phyloP scores from a whole-genome alignment of 2,329 filamentous ascomycete genomes.

The Colletotrichum tamarilloi region DNA sequence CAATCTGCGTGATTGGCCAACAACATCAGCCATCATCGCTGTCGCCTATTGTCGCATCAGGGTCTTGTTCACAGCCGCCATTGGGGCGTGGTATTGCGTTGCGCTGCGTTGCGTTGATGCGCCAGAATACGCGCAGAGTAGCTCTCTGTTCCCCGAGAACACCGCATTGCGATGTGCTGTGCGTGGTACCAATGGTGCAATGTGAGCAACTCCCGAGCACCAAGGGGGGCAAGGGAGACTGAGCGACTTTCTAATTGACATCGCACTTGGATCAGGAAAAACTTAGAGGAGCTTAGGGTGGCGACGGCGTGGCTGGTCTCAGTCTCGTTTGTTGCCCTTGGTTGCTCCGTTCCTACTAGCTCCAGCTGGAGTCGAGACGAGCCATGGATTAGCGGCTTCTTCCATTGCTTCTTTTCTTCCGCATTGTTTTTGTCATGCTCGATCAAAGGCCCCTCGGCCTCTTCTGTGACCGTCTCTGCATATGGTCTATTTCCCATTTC shows the following conservation, averaged over 20 bases:
- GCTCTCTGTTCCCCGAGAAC: background rate
- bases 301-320: constrained; percentile 26
- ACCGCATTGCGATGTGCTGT: background rate
- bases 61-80: background rate
- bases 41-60: background rate
- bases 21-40: constrained; percentile 5
- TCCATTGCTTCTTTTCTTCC: constrained; percentile 29
- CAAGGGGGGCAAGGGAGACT: background rate
- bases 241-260: background rate
- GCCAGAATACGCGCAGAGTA: background rate
- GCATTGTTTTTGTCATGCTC: constrained; percentile 1
- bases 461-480: background rate
- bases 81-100: background rate
- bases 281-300: constrained; percentile 18
- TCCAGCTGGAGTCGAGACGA: constrained; percentile 15
- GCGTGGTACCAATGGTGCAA: background rate
- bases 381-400: constrained; percentile 14
- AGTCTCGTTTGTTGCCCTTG: background rate
- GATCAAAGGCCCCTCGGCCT: background rate
- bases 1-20: constrained; percentile 19
- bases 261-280: background rate
- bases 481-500: background rate
- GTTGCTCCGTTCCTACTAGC: constrained; percentile 13
- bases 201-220: background rate
- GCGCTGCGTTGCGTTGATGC: background rate